A percentile compares a stretch with the other conserved stretches of the same genome.
Evolutionary conservation across 768 basidiomycete species (phyloP).

Genomic region (Inosperma sp.): DNA sequence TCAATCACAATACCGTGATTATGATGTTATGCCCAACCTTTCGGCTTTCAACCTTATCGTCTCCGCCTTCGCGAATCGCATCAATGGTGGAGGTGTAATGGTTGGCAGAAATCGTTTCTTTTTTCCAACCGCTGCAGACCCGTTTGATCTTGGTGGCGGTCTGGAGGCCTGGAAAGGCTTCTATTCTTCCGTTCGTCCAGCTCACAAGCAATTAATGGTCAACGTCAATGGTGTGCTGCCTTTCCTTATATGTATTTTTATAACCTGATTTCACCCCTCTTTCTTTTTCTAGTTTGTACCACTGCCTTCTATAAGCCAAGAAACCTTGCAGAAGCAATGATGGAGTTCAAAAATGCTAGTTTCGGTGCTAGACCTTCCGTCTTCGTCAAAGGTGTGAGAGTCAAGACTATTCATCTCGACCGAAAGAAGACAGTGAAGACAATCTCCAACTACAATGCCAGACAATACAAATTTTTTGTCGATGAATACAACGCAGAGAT

Average conservation of each 20-base stretch:
- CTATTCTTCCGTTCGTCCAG: slow-evolving; percentile 55
- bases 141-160: slow-evolving; percentile 52
- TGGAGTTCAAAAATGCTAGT: slow-evolving; percentile 46
- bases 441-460: slow-evolving; percentile 45
- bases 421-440: slow-evolving; percentile 69
- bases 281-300: slow-evolving; percentile 52
- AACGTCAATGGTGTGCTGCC: slow-evolving; percentile 55
- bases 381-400: slow-evolving; percentile 63
- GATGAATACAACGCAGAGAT: slow-evolving; percentile 51
- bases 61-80: slow-evolving; percentile 48
- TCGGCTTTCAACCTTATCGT: slow-evolving; percentile 64
- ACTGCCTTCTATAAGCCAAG: slow-evolving; percentile 59
- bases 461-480: slow-evolving; percentile 49
- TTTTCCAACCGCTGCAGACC: slow-evolving; percentile 45
- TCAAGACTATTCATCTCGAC: slow-evolving; percentile 66
- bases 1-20: slow-evolving; percentile 45
- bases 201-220: slow-evolving; percentile 55
- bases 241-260: slow-evolving; percentile 19
- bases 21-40: slow-evolving; percentile 55
- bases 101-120: slow-evolving; percentile 67
- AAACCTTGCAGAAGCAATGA: slow-evolving; percentile 61
- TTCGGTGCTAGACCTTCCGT: slow-evolving; percentile 56
- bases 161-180: slow-evolving; percentile 55
- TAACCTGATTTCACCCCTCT: background rate
- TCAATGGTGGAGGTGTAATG: slow-evolving; percentile 54